Evolutionary conservation across 768 basidiomycete species (phyloP).

Genomic region (Boletellus ananiceps): DNA sequence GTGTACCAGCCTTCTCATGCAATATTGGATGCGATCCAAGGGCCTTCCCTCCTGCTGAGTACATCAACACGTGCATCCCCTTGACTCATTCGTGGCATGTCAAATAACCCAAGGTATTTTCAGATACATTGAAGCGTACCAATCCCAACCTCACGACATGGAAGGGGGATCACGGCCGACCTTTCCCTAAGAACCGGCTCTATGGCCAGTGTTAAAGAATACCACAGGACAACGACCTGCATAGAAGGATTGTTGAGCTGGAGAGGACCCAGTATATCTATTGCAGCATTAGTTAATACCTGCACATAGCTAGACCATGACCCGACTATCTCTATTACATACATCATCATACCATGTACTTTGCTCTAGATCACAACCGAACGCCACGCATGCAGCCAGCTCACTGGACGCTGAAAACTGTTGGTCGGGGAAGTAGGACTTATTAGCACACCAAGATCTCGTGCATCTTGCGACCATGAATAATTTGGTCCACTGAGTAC

Average conservation of each 20-base stretch:
- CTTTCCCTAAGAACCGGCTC: constrained; percentile 49
- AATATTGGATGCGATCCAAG: constrained; percentile 73
- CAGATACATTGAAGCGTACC: constrained; percentile 65
- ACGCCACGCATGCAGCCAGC: background rate
- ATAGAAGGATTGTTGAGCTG: background rate
- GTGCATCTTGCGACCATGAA: background rate
- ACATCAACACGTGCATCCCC: constrained; percentile 55
- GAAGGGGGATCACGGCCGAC: constrained; percentile 41
- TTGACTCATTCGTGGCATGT: background rate
- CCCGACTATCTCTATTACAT: background rate
- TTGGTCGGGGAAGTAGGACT: background rate
- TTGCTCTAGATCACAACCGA: background rate
- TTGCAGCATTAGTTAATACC: background rate
- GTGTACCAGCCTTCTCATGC: constrained; percentile 65
- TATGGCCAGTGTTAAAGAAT: constrained; percentile 36
- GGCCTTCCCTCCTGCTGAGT: constrained; percentile 62
- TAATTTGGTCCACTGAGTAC: background rate
- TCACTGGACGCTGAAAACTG: background rate
- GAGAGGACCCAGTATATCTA: background rate
- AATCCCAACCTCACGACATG: constrained; percentile 49
- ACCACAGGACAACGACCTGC: background rate
- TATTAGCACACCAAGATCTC: background rate
- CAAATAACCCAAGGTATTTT: constrained; percentile 1
- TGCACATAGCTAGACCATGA: background rate
- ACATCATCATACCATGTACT: background rate